Percentiles rank a stretch among this genome's conserved stretches.
Conservation (phyloP, 2,329 filamentous ascomycete species). For the Coniochaeta hoffmannii region DNA sequence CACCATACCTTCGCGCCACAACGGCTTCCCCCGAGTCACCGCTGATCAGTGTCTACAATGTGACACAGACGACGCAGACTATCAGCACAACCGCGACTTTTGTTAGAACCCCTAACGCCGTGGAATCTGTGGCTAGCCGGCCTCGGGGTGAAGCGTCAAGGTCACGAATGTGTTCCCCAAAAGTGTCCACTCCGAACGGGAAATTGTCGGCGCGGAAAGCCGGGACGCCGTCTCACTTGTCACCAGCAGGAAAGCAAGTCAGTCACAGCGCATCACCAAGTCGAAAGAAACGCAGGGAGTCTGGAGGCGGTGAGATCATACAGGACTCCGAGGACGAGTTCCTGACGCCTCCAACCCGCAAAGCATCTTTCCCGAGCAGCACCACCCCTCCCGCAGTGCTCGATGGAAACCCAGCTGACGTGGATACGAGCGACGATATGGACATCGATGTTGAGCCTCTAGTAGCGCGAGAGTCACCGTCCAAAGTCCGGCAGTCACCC, state of each 20-base stretch:
- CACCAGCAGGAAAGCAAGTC: background rate
- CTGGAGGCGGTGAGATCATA: constrained; percentile 28
- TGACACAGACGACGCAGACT: constrained; percentile 16
- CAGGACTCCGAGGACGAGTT: constrained; percentile 53
- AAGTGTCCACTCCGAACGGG: background rate
- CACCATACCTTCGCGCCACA: background rate
- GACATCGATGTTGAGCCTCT: constrained; percentile 1
- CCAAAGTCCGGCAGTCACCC: background rate
- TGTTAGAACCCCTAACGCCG: constrained; percentile 7
- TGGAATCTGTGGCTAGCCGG: background rate
- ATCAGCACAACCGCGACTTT: constrained; percentile 14
- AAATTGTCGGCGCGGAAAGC: background rate
- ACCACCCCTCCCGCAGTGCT: constrained; percentile 5
- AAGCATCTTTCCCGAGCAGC: constrained; percentile 21
- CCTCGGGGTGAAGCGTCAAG: background rate
- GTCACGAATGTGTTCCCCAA: background rate
- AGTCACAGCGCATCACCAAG: background rate
- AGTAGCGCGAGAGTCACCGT: constrained; percentile 1
- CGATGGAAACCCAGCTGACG: constrained; percentile 5
- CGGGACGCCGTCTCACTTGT: background rate
- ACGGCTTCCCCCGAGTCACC: constrained; percentile 5
- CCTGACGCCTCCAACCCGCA: constrained; percentile 30
- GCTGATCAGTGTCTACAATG: constrained; percentile 12
- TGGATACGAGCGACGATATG: constrained; percentile 7
- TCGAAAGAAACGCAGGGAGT: constrained; percentile 10